Conservation (phyloP, 164 flowering plant species). For the Vitis vinifera region DNA sequence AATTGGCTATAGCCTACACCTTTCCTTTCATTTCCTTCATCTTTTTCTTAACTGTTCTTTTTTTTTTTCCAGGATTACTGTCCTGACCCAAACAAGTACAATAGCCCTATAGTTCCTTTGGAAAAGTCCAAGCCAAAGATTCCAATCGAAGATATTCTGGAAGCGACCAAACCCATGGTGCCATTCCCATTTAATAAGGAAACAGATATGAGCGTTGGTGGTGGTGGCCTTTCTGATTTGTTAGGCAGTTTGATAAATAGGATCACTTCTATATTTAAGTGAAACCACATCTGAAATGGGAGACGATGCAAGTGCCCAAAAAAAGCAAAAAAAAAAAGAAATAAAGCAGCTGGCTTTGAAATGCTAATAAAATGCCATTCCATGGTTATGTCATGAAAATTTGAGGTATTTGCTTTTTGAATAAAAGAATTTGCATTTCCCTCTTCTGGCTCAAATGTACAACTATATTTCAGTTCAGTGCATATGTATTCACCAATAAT, state of each 20-base stretch:
- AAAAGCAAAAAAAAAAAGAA: neutral
- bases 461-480: neutral
- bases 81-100: slow-evolving; percentile 44
- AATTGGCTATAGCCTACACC: neutral
- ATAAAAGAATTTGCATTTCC: neutral
- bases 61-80: slow-evolving; percentile 49
- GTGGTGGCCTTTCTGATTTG: slow-evolving; percentile 26
- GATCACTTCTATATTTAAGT: slow-evolving; percentile 17
- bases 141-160: slow-evolving; percentile 52
- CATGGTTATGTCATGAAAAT: neutral
- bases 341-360: neutral
- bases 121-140: slow-evolving; percentile 56
- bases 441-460: neutral
- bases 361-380: neutral
- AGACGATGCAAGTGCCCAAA: neutral
- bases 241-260: slow-evolving; percentile 12
- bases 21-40: neutral
- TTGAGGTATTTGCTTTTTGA: neutral
- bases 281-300: neutral
- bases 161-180: slow-evolving; percentile 56
- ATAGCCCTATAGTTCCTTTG: slow-evolving; percentile 40
- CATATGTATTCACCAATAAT: slow-evolving; percentile 34
- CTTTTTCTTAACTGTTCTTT: neutral
- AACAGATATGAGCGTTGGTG: slow-evolving; percentile 59
- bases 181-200: slow-evolving; percentile 63